Evolutionary conservation across 345 rosid species (phyloP).

Genomic region (Sapria himalayana): DNA sequence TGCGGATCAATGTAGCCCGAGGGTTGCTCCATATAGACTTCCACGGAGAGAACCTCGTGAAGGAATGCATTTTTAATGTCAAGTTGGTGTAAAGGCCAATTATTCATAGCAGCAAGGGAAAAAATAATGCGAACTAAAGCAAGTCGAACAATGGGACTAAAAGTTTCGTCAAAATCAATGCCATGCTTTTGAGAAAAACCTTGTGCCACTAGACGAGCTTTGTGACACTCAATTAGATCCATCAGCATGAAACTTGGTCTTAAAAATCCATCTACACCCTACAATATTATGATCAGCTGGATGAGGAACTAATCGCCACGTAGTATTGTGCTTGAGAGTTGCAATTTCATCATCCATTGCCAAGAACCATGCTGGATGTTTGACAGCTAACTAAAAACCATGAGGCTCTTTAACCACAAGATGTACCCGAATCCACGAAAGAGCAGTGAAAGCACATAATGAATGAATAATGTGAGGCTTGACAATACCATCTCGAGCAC

Average conservation of each 20-base stretch:
- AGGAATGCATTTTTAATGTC: background rate
- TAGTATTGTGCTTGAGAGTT: background rate
- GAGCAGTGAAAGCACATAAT: background rate
- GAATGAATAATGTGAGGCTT: background rate
- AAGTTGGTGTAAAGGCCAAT: background rate
- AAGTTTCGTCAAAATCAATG: background rate
- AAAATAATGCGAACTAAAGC: background rate
- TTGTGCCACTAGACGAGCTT: no score
- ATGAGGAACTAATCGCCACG: background rate
- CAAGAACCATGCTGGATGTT: background rate
- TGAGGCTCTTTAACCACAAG: background rate
- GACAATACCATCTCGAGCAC: background rate
- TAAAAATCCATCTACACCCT: background rate
- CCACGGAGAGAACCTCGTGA: background rate
- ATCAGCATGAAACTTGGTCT: background rate
- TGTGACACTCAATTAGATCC: no score
- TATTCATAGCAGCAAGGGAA: background rate
- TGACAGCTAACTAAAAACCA: background rate
- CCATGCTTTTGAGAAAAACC: background rate
- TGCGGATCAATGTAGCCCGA: background rate
- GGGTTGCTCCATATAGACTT: background rate
- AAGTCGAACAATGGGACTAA: background rate
- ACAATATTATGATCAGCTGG: background rate
- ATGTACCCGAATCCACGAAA: background rate
- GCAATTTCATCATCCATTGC: background rate